Percentiles rank a stretch among this genome's conserved stretches.
Conservation (phyloP, 2,329 filamentous ascomycete genomes). For the Talaromyces sp. region DNA sequence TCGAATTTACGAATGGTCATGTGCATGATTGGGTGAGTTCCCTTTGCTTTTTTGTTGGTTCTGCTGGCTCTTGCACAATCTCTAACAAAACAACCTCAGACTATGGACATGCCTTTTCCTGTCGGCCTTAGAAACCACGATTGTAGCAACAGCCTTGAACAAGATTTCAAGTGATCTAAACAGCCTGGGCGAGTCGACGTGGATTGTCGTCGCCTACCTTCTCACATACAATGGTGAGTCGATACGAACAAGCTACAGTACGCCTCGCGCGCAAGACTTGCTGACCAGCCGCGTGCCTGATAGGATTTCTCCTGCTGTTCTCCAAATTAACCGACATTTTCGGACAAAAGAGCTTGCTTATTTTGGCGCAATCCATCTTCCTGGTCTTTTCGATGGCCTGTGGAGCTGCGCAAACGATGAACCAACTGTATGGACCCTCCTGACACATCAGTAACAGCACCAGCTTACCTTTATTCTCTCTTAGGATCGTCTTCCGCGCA, state of each 20-base stretch:
- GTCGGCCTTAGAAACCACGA: neutral
- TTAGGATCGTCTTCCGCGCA: conserved; percentile 6
- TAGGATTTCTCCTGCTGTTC: conserved; percentile 4
- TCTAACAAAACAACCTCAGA: neutral
- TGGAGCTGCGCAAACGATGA: conserved; percentile 10
- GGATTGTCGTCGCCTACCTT: neutral
- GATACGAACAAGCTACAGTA: neutral
- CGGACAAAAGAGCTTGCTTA: conserved; percentile 1
- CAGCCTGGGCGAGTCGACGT: neutral
- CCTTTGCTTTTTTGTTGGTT: neutral
- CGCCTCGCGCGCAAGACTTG: neutral
- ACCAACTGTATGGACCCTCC: conserved; percentile 1
- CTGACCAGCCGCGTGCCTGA: neutral
- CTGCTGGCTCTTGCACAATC: neutral
- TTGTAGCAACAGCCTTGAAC: neutral
- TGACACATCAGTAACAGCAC: neutral
- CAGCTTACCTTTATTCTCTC: neutral
- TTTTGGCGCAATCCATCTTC: neutral
- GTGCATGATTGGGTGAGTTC: neutral
- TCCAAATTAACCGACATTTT: conserved; percentile 9
- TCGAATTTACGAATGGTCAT: neutral
- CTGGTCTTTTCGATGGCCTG: conserved; percentile 3
- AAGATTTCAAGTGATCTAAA: neutral
- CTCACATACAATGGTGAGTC: neutral
- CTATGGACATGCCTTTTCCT: neutral